These are phyloP conservation scores for Arabis hirsuta DNA, from an alignment of 345 rosid species.

Conservation along the genomic window DNA sequence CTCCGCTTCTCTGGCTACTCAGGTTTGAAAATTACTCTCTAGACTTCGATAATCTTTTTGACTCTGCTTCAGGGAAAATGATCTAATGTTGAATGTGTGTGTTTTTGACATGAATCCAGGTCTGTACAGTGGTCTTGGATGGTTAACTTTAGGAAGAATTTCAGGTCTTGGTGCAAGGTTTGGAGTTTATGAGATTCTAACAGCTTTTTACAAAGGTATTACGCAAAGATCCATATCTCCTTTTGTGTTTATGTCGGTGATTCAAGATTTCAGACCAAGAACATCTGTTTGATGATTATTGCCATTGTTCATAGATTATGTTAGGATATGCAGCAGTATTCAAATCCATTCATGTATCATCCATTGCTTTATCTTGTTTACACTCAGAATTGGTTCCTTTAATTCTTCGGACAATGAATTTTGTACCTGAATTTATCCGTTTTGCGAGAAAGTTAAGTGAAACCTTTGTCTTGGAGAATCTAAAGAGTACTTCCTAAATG, in stretches of 20 bases:
- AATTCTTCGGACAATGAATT: background rate
- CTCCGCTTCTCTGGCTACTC: conserved; percentile 62
- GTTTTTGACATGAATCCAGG: conserved; percentile 51
- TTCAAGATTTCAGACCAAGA: conserved; percentile 1
- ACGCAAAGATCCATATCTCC: conserved; percentile 5
- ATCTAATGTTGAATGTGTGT: background rate
- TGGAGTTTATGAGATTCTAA: conserved; percentile 77
- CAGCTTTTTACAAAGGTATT: conserved; percentile 84
- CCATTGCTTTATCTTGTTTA: background rate
- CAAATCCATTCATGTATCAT: background rate
- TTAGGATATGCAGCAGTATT: background rate
- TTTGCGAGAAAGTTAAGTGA: background rate
- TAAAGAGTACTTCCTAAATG: background rate
- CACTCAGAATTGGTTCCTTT: conserved; percentile 11
- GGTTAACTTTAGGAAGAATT: conserved; percentile 67
- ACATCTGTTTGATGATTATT: background rate
- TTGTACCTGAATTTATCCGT: background rate
- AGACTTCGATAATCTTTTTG: background rate
- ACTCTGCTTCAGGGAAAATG: background rate
- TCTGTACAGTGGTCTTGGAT: conserved; percentile 76
- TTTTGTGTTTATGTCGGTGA: background rate
- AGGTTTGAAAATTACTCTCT: conserved; percentile 19
- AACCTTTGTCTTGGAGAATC: conserved; percentile 1
- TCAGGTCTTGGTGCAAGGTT: conserved; percentile 78
- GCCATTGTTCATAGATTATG: background rate